A percentile compares a stretch with the other conserved stretches of the same genome.
Conservation (phyloP, 352 stramenopile genomes). For the Phytophthora tubulina region DNA sequence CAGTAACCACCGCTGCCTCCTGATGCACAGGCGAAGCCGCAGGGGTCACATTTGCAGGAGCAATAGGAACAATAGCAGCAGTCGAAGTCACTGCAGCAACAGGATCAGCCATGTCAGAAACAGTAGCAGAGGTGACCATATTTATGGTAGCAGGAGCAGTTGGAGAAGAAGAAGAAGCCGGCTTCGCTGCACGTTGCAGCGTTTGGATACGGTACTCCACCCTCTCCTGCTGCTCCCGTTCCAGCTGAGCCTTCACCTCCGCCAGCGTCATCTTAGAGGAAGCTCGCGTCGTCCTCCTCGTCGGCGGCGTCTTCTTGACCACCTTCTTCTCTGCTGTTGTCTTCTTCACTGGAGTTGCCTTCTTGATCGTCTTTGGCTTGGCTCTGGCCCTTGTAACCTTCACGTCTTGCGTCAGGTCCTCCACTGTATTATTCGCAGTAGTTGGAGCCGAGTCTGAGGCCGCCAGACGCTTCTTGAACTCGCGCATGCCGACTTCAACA, state of each 20-base stretch:
- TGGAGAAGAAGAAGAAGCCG: not conserved
- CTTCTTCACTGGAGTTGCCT: not conserved
- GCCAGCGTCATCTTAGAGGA: slow-evolving; percentile 44
- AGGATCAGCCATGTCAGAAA: not conserved
- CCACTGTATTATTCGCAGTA: slow-evolving; percentile 12
- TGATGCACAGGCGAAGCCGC: not conserved
- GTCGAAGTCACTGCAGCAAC: not conserved
- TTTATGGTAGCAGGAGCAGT: not conserved
- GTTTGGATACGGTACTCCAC: slow-evolving; percentile 61
- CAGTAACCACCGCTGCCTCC: not conserved
- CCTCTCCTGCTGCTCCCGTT: slow-evolving; percentile 62
- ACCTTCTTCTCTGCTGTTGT: slow-evolving; percentile 2
- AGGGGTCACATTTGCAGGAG: not conserved
- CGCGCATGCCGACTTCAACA: slow-evolving; percentile 77
- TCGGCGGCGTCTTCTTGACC: slow-evolving; percentile 16
- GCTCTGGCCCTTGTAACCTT: slow-evolving; percentile 17
- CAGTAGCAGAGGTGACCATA: not conserved
- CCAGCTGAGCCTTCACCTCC: slow-evolving; percentile 52
- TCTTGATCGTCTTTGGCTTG: slow-evolving; percentile 9
- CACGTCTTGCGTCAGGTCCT: slow-evolving; percentile 26
- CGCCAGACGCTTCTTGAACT: slow-evolving; percentile 68
- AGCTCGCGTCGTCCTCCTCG: slow-evolving; percentile 11
- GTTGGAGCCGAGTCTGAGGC: not conserved
- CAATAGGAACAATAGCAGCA: not conserved
- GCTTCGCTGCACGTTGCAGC: slow-evolving; percentile 33